Conservation (phyloP, 257 asterid species). For the Fraxinus anomala region DNA sequence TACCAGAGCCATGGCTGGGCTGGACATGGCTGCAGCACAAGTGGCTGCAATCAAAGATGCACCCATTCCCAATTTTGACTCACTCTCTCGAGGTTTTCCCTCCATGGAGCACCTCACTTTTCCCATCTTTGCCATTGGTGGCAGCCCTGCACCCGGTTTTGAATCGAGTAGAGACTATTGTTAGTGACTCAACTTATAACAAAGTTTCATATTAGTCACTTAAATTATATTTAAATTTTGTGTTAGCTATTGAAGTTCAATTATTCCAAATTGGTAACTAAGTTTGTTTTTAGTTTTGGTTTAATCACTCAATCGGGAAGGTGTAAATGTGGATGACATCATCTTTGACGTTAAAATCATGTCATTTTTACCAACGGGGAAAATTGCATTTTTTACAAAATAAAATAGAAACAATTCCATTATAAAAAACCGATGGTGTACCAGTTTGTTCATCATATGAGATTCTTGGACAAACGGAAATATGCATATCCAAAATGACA, state of each 20-base stretch:
- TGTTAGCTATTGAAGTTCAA: too few species aligned
- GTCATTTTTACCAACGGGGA: too few species aligned
- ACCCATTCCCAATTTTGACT: slow-evolving; percentile 60
- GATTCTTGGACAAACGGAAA: not conserved
- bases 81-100: slow-evolving; percentile 42
- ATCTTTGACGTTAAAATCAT: too few species aligned
- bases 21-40: slow-evolving; percentile 60
- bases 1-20: slow-evolving; percentile 90
- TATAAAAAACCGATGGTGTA: not conserved
- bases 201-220: not conserved
- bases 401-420: too few species aligned
- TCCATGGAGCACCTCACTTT: slow-evolving; percentile 71
- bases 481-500: not conserved
- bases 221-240: not conserved
- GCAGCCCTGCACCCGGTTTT: slow-evolving; percentile 48
- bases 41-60: slow-evolving; percentile 66
- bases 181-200: not conserved
- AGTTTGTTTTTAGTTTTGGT: slow-evolving; percentile 75
- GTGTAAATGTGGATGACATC: not conserved
- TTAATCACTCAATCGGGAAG: slow-evolving; percentile 38
- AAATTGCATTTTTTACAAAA: too few species aligned
- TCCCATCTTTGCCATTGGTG: slow-evolving; percentile 59
- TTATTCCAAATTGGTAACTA: slow-evolving; percentile 30
- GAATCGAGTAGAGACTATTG: not conserved
- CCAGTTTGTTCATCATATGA: not conserved